These are phyloP conservation scores for Dendrothele bispora DNA, from an alignment of 768 basidiomycete species.

Conservation along the genomic window DNA sequence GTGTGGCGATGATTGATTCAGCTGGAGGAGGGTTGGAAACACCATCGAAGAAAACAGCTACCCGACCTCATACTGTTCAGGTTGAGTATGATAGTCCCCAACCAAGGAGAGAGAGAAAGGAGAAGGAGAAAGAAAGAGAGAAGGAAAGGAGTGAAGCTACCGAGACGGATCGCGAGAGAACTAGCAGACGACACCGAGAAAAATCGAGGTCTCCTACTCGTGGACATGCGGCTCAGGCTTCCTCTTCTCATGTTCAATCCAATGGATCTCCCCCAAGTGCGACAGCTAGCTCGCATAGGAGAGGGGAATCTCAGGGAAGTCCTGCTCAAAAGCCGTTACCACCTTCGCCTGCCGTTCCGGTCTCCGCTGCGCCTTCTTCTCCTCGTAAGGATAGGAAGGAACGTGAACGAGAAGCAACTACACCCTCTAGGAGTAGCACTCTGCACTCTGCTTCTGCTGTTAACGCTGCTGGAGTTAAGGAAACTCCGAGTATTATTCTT, in stretches of 20 bases:
- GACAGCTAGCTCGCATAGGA: constrained; percentile 20
- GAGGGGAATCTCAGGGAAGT: constrained; percentile 29
- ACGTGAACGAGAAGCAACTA: not conserved
- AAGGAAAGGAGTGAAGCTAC: constrained; percentile 24
- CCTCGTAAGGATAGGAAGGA: not conserved
- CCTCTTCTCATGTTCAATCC: constrained; percentile 3
- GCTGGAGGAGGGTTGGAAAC: constrained; percentile 27
- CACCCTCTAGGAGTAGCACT: constrained; percentile 20
- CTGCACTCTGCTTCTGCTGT: constrained; percentile 25
- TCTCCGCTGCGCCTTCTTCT: constrained; percentile 6
- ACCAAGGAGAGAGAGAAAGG: constrained; percentile 33
- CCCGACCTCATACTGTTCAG: constrained; percentile 83
- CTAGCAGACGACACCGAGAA: constrained; percentile 9
- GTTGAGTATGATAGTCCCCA: constrained; percentile 77
- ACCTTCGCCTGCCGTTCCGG: constrained; percentile 15
- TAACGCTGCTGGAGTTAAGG: constrained; percentile 27
- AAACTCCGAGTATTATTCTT: constrained; percentile 37
- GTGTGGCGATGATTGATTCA: constrained; percentile 21
- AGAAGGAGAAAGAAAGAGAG: constrained; percentile 18
- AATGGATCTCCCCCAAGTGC: not conserved
- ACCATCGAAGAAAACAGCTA: constrained; percentile 45
- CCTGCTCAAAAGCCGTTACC: constrained; percentile 32
- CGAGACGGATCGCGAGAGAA: constrained; percentile 29
- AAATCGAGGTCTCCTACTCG: constrained; percentile 10
- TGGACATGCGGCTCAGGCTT: constrained; percentile 4